Evolutionary conservation across 208 protist species (phyloP).

Genomic region (Trichomonas gallinae): DNA sequence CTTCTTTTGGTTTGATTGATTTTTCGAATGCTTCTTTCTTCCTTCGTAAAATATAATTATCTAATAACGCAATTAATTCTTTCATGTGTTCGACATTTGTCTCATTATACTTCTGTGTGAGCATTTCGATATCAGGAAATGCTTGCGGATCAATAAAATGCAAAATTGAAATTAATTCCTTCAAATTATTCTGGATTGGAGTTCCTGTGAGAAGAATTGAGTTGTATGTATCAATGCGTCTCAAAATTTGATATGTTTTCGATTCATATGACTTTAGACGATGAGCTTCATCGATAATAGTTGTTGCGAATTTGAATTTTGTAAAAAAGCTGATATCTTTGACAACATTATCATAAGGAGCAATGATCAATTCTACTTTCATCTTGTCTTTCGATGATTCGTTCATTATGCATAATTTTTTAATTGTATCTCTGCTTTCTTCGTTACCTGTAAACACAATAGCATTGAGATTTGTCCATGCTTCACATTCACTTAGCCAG

Average conservation of each 20-base stretch:
- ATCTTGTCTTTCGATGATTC: background rate
- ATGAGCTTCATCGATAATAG: constrained; percentile 65
- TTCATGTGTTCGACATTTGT: background rate
- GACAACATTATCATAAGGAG: constrained; percentile 55
- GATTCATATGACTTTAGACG: constrained; percentile 56
- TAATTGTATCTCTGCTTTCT: background rate
- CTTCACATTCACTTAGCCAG: constrained; percentile 43
- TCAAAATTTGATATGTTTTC: constrained; percentile 34
- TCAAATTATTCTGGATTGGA: constrained; percentile 41
- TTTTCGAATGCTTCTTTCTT: constrained; percentile 83
- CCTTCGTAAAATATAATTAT: constrained; percentile 57
- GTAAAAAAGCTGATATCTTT: constrained; percentile 28
- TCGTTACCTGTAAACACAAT: constrained; percentile 45
- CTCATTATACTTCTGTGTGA: background rate
- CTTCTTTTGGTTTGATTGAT: constrained; percentile 60
- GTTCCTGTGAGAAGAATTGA: constrained; percentile 58
- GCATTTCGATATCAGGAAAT: constrained; percentile 45
- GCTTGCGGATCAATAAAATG: constrained; percentile 57
- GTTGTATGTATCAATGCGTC: constrained; percentile 22
- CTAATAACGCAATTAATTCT: constrained; percentile 31
- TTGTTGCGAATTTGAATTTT: constrained; percentile 41
- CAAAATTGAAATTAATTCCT: constrained; percentile 58
- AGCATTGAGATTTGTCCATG: constrained; percentile 51
- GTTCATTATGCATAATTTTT: background rate
- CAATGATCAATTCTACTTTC: constrained; percentile 36